Base-by-base conservation (phyloP, 1,284 basidiomycete species). In the Papiliotrema laurentii region DNA sequence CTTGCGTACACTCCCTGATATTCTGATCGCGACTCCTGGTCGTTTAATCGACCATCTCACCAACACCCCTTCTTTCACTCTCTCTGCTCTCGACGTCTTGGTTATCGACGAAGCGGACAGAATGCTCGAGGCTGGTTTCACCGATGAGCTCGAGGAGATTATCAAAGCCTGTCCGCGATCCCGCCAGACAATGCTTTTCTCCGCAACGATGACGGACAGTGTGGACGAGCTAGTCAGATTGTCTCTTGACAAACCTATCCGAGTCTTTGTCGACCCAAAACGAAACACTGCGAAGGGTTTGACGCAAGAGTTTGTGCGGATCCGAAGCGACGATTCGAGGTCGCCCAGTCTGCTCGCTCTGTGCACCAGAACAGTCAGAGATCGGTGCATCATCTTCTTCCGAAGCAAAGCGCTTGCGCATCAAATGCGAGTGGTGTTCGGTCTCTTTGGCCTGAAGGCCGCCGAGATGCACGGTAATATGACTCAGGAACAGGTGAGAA, bases 101-200 rank as follows among this genome's bases (percentile, higher is more conserved):
- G 86, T 98, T 28, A 84, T 98, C 25, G 94, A 98, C 66, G 94
- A 98, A 76, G 94, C 94, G 2, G 94, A 98, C 72, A 82, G 94
- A 49, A 97, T 98, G 88, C 82, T 98, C 35, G 92, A 91, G 31
- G 94, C 97, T 65, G 94, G 94, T 30, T 98, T 97, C 75, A 83
- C 85, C n/a, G 93, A 93, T 69, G 94, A 97, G 71, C 78, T 98
- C 28, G 79, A 84, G 31, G 94, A 98, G 75, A 97, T 98, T 60
- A 84, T 97, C 71, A 85, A 84, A 58, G 81, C 87, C 33, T 94
- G 92, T 66, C 93, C 94, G 1, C 76, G 79, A 14, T 86, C 86
- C 14, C 83, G 94, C 34, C 94, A 97, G 72, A 97, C 94, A 3
- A 96, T 98, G 91, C 79, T 98, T 24, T 98, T 98, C 75, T 96